Percentiles rank a stretch among this genome's conserved stretches.
These are phyloP conservation scores for Beauveria varroae DNA, from an alignment of 2,329 filamentous ascomycete species.

Conservation along the genomic window DNA sequence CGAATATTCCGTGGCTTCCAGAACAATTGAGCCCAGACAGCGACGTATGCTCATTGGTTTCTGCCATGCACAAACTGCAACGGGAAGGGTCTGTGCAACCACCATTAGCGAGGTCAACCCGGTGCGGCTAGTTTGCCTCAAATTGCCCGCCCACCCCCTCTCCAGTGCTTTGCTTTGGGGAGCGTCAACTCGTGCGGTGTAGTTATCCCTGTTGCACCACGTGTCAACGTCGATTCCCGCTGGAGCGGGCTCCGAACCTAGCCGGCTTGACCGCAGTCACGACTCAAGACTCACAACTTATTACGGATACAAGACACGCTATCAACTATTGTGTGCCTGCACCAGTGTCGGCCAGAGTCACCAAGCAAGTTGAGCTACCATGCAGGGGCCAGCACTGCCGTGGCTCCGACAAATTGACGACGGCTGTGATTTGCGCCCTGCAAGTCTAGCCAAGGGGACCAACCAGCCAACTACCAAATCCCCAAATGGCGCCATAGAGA, in stretches of 20 bases:
- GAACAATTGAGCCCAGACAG: background rate
- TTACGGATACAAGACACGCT: background rate
- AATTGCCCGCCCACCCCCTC: no score
- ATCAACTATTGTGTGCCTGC: background rate
- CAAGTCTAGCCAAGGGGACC: conserved; percentile 1
- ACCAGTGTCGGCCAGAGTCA: background rate
- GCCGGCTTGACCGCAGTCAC: background rate
- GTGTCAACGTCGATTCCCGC: conserved; percentile 10
- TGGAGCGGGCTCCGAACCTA: background rate
- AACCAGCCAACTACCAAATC: background rate
- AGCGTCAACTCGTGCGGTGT: background rate
- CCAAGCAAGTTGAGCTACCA: background rate
- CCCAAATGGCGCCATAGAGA: background rate
- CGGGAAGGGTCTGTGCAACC: background rate
- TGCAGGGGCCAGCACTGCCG: background rate
- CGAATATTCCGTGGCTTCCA: conserved; percentile 2
- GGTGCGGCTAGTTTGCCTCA: no score
- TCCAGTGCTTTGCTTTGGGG: background rate
- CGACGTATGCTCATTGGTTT: background rate
- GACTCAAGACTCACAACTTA: background rate
- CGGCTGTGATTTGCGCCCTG: conserved; percentile 12
- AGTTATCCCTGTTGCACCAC: conserved; percentile 10
- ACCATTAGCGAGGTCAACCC: no score
- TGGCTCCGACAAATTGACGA: background rate
- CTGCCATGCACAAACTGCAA: background rate